Evolutionary conservation across 2,329 filamentous ascomycete species (phyloP), one percentile per base, ranked within the genome.

Genomic region (Trichoderma sp.): DNA sequence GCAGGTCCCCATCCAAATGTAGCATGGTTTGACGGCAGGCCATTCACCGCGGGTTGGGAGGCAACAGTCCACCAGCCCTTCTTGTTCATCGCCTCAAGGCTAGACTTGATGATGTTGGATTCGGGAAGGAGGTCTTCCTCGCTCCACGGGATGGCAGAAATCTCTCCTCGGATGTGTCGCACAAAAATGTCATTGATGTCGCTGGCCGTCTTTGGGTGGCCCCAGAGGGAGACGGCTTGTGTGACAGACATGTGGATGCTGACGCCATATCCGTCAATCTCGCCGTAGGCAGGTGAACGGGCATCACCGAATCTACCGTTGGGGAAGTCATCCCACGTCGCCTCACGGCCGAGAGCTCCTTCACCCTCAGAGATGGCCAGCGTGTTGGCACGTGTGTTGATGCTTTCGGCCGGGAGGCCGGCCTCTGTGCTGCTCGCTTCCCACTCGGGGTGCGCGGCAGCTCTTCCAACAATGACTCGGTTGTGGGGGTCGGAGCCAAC

Each of bases 251-350:
- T 93, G 81, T 97, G 96, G 49, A 99, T 84, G 68, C 91, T 96
- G n/a, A 96, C 94, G 13, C 96, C 96, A 77, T 98, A 98, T n/a
- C 95, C 95, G 76, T 98, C 94, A 69, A 97, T 97, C 79, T 97
- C 94, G 75, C 95, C 95, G 77, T 97, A 98, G 0, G 95, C 95
- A 1, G 94, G 94, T 3, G 94, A 97, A 64, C 95, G 88, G 5
- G 94, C 92, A 76, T 97, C 95, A 77, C 95, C 95, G 89, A 95
- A 98, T 67, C 95, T 89, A 32, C 95, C 96, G 82, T 98, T 98
- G 71, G 95, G 95, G 79, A 94, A 99, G 77, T 99, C 96, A 76
- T 99, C 96, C 96, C 96, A 99, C 0, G 96, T 99, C 39, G 96
- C 96, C 83, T 98, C 95, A 60, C 96, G 87, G 13, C 95, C 96